Base-by-base conservation (phyloP, 768 basidiomycete genomes). In the Cyathus striatus region DNA sequence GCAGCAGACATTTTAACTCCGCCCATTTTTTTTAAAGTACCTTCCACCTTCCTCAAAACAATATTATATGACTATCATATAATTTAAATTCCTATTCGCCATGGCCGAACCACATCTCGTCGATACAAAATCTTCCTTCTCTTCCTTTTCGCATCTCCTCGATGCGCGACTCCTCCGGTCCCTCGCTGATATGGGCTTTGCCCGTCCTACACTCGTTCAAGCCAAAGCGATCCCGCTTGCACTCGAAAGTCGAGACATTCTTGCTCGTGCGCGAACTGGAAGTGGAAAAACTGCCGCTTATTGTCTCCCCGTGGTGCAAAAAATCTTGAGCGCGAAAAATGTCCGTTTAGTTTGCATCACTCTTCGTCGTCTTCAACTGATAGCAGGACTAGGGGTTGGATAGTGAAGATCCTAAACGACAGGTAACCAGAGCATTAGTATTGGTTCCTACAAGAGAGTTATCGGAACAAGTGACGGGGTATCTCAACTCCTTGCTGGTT, bases 201-300 rank as follows among this genome's bases (percentile, higher is more conserved):
- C 90, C 14, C 78, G 83, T 27, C 96, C 96, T 5, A 99, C 96
- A 0, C 76, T 90, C 23, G 86, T 99, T 14, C 96, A 99, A 61
- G 76, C 77, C 6, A 91, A 90, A 59, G 86, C 90, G 3, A 94
- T 99, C 38, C 94, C 95, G 1, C 75, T 95, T 14, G 91, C 94
- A 1, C 75, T 99, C 24, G 87, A 92, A 61, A 82, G 85, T 50
- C 71, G 75, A 24, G 96, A 99, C 61, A 87, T 99, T 42, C 80
- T 99, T 23, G 95, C 94, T 16, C 79, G 90, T 35, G 95, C 96
- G 2, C 78, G 90, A 23, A 99, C 96, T 3, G 96, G 96, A 14
- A 93, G 90, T 44, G 96, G 96, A 20, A 99, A 99, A 69, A 99
- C 96, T 0, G 90, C 88, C 3, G 92, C 96, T 2, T 99, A 99